These are phyloP conservation scores for Lunularia cruciata DNA, from an alignment of 225 moss, liverwort and hornwort species.

Conservation along the genomic window DNA sequence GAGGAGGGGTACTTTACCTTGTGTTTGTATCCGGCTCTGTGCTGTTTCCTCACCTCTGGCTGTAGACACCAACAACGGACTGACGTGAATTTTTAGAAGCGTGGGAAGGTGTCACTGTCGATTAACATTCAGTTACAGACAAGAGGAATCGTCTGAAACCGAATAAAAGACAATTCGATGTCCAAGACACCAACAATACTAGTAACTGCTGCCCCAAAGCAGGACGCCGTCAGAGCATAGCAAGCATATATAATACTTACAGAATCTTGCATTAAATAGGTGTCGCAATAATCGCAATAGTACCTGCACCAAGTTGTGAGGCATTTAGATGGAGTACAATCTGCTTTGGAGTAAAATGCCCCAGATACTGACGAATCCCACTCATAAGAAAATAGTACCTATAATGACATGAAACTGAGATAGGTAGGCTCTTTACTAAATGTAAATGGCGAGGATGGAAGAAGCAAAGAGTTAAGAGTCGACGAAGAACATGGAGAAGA, in stretches of 20 bases:
- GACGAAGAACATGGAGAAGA: too few relatives aligned
- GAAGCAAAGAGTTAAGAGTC: too few relatives aligned
- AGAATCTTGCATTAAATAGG: slow-evolving; percentile 83
- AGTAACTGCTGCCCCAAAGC: not conserved
- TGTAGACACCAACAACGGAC: slow-evolving; percentile 28
- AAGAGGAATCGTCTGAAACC: not conserved
- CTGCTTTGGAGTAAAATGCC: too few relatives aligned
- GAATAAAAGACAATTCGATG: not conserved
- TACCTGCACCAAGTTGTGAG: slow-evolving; percentile 49
- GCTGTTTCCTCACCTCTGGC: slow-evolving; percentile 84
- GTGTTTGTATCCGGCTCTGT: slow-evolving; percentile 82
- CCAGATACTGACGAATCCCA: too few relatives aligned
- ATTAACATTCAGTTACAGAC: not conserved
- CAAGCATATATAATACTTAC: slow-evolving; percentile 35
- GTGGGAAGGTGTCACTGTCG: not conserved
- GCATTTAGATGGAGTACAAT: too few relatives aligned
- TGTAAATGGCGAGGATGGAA: too few relatives aligned
- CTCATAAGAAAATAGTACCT: too few relatives aligned
- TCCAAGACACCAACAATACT: not conserved
- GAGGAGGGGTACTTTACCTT: slow-evolving; percentile 41
- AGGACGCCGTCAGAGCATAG: too few relatives aligned
- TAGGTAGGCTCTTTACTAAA: too few relatives aligned
- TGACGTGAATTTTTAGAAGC: not conserved
- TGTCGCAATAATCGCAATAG: slow-evolving; percentile 87
- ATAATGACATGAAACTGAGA: too few relatives aligned